A percentile compares a stretch with the other conserved stretches of the same genome.
Evolutionary conservation across 495 filamentous ascomycete genomes (phyloP).

Genomic region (Podospora comata): DNA sequence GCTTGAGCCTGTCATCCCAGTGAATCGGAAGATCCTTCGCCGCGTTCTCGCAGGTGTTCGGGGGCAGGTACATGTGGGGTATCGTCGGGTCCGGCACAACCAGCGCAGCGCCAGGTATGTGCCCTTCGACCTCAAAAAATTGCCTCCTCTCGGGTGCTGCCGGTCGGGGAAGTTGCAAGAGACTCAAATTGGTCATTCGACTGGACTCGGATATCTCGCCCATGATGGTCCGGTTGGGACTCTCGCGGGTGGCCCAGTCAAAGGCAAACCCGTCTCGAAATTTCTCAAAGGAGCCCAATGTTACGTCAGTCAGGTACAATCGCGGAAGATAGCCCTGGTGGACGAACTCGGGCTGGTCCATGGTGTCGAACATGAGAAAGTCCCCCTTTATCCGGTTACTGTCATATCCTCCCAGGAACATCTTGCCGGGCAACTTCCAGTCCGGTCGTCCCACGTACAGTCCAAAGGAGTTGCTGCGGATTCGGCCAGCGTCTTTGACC

Average conservation of each 20-base stretch:
- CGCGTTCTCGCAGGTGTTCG: slow-evolving; percentile 10
- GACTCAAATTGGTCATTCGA: no score
- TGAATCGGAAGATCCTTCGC: slow-evolving; percentile 13
- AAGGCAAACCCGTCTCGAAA: not conserved
- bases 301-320: not conserved
- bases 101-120: not conserved
- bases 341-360: not conserved
- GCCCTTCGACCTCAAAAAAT: not conserved
- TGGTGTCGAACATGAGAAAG: not conserved
- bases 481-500: not conserved
- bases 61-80: not conserved
- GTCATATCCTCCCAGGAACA: not conserved
- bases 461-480: not conserved
- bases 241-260: not conserved
- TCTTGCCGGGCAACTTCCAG: not conserved
- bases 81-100: not conserved
- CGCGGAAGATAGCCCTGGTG: not conserved
- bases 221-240: not conserved
- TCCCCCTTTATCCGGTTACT: not conserved
- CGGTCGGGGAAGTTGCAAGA: no score
- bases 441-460: not conserved
- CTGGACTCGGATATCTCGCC: not conserved
- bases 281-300: not conserved
- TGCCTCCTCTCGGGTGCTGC: not conserved
- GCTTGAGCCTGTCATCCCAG: slow-evolving; percentile 5